Evolutionary conservation across 1,139 yeast genomes (phyloP).

Genomic region (Sugiyamaella grinbergsii): DNA sequence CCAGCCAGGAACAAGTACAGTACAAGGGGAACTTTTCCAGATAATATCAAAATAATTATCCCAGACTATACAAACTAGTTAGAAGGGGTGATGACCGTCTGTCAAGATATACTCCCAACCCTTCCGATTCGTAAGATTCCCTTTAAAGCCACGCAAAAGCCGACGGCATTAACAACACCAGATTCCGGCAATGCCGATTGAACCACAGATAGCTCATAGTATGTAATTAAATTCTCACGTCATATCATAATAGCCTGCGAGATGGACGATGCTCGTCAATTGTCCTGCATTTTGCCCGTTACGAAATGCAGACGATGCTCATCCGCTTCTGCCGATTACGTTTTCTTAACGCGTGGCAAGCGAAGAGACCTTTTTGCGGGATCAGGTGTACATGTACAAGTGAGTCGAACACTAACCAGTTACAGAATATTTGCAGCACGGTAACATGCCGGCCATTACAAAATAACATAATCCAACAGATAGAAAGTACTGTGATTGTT

Average conservation of each 20-base stretch:
- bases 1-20: neutral
- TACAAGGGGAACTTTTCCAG: neutral
- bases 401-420: no score
- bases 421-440: neutral
- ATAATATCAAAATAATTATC: neutral
- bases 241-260: neutral
- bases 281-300: neutral
- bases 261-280: neutral
- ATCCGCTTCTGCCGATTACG: neutral
- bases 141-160: no score
- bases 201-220: neutral
- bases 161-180: neutral
- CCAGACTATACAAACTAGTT: no score
- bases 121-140: no score
- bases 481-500: neutral
- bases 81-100: no score
- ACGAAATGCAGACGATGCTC: neutral
- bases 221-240: neutral
- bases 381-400: neutral
- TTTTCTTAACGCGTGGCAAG: neutral
- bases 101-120: no score
- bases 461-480: neutral
- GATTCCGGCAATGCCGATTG: neutral
- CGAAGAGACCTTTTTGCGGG: neutral
- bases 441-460: neutral